These are phyloP conservation scores for Crithidia bombi DNA, from an alignment of 208 protist species.

Conservation along the genomic window DNA sequence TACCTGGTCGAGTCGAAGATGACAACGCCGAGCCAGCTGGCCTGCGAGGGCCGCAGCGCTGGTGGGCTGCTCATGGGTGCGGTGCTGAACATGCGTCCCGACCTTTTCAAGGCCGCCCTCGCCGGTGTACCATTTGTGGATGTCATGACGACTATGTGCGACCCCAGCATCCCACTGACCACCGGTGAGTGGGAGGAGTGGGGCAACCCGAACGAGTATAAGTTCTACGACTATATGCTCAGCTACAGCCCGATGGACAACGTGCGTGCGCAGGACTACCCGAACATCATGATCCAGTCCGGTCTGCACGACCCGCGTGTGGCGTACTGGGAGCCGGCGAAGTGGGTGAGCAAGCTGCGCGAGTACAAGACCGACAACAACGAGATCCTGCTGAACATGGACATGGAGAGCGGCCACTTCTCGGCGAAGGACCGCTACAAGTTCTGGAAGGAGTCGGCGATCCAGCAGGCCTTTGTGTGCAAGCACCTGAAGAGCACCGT, in stretches of 20 bases:
- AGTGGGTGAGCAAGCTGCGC: slow-evolving; percentile 90
- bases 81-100: slow-evolving; percentile 92
- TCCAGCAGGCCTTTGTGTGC: slow-evolving; percentile 91
- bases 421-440: slow-evolving; percentile 91
- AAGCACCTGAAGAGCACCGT: slow-evolving; percentile 81
- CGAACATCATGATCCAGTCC: slow-evolving; percentile 82
- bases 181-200: slow-evolving; percentile 94
- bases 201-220: slow-evolving; percentile 95
- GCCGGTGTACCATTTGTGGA: slow-evolving; percentile 95
- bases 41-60: slow-evolving; percentile 91
- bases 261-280: slow-evolving; percentile 86
- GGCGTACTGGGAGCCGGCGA: slow-evolving; percentile 93
- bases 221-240: slow-evolving; percentile 95
- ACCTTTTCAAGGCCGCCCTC: slow-evolving; percentile 85
- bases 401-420: slow-evolving; percentile 91
- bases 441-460: slow-evolving; percentile 85
- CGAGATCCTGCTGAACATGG: slow-evolving; percentile 89
- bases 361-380: slow-evolving; percentile 80
- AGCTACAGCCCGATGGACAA: slow-evolving; percentile 95
- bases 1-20: slow-evolving; percentile 73
- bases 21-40: slow-evolving; percentile 73
- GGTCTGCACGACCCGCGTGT: slow-evolving; percentile 90
- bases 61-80: slow-evolving; percentile 93
- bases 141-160: slow-evolving; percentile 94
- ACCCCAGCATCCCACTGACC: slow-evolving; percentile 91